Conservation (phyloP, 495 filamentous ascomycete genomes). For the Astrothelium macrocarpum region DNA sequence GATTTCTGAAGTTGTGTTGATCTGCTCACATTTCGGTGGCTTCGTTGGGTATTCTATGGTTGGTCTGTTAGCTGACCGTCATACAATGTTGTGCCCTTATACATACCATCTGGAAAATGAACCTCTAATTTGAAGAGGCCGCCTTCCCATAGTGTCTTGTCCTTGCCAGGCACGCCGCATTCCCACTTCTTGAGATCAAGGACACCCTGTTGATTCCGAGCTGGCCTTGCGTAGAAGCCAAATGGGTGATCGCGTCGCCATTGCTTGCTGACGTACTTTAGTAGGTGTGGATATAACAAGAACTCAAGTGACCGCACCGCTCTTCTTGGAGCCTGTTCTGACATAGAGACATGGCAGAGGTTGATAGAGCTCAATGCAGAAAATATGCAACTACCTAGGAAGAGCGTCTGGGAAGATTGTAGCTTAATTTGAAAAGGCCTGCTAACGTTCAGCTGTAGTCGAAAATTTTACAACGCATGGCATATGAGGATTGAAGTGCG, state of each 20-base stretch:
- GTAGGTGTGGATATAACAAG: background rate
- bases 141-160: constrained; percentile 93
- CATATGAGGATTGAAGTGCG: background rate
- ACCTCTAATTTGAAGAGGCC: constrained; percentile 90
- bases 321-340: constrained; percentile 85
- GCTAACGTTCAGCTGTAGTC: constrained; percentile 4
- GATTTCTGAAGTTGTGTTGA: constrained; percentile 3
- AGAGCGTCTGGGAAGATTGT: too few relatives aligned
- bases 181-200: constrained; percentile 94
- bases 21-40: constrained; percentile 78
- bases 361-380: constrained; percentile 4
- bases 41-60: constrained; percentile 91
- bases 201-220: constrained; percentile 66
- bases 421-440: too few relatives aligned
- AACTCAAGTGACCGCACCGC: constrained; percentile 44
- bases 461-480: background rate
- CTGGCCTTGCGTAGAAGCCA: constrained; percentile 88
- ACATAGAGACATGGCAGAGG: constrained; percentile 66
- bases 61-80: constrained; percentile 11
- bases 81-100: background rate
- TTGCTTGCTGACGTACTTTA: constrained; percentile 58
- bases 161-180: constrained; percentile 90
- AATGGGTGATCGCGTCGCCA: constrained; percentile 97
- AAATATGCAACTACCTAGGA: too few relatives aligned
- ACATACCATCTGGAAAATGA: constrained; percentile 87